Evolutionary conservation across 1,284 basidiomycete species (phyloP), one percentile per base, ranked within the genome.

Genomic region (Trichosporon sp.): DNA sequence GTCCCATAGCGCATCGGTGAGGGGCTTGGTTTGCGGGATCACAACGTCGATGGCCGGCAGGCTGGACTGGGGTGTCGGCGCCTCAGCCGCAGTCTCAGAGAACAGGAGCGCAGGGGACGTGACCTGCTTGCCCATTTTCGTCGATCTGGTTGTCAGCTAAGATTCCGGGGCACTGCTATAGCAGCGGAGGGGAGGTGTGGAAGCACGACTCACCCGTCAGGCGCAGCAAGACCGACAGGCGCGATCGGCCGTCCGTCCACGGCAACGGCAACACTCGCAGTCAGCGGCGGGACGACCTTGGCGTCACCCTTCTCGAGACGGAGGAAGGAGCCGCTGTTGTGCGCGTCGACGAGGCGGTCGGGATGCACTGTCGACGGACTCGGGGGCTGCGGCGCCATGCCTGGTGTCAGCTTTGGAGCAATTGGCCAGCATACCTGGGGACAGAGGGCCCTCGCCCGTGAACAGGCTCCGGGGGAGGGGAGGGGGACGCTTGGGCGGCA

Each of bases 1-100:
- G 71, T 94, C 92, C 85, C 92, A 90, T 6, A 87, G 85, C 31
- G 86, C 79, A 69, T 91, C 89, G 2, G 79, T 78, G 31, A 83
- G 67, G 0, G 79, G 79, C 4, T 32, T 43, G 0, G 76, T 76
- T 14, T 71, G 73, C 21, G 81, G 80, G 0, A 83, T 75, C 68
- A 83, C 74, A 61, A 83, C 80, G 69, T 83, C 82, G 19, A 80
- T 75, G 0, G 80, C 75, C 16, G 76, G 40, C 14, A 26, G n/a
- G 1, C 54, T 40, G 2, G 32, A 37, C 32, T 35, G 31, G 10
- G 59, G 59, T n/a, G 59, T 63, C 59, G 59, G 59, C 31, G 12
- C 32, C 32, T 66, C 65, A 21, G 19, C 38, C 6, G 40, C 65
- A 19, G 43, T 43, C 31, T 56, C 32, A 11, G 46, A 21, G 66